Base-by-base conservation (phyloP, 305 asterid genomes). In the Fraxinus albicans region DNA sequence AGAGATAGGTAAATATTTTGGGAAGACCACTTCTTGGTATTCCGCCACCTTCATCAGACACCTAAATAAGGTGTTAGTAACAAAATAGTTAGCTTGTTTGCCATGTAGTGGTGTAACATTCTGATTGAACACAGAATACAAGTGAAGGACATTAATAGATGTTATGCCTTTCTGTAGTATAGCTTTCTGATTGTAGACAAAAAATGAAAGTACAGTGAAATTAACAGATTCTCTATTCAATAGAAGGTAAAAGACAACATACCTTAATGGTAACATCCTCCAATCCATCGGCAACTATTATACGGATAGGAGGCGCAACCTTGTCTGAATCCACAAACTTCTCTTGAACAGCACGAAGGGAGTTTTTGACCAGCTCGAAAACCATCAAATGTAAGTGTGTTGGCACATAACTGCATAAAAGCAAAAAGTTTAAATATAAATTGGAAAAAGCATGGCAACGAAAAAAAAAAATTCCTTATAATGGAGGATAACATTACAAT, bases 41-140 rank as follows among this genome's bases (percentile, higher is more conserved):
- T 65, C 99, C 99, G 77, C 98, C 99, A 21, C 99, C 99, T 93
- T 96, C 98, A 85, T 96, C 99, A 36, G 98, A 96, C 58, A 94
- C 94, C 98, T 96, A 82, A 53, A 72, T 58, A 78, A 73, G 35
- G 79, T 40, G 23, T 33, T 8, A 36, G 34, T 47, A 81, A 79
- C 36, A 79, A 80, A 33, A 40, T 44, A 69, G 21, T 10, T n/a
- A 76, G 17, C 19, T 77, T 21, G 17, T 40, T 33, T 42, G 50
- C 50, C 50, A 9, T 42, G 50, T 42, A 9, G 29, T 63, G 15
- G 15, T 19, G 33, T 63, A 63, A 63, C 31, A 63, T 63, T 63
- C 72, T 60, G 72, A 60, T 1, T 60, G 29, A 60, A 63, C 29
- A 21, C 9, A 21, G 21, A 60, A 19, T 21, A 23, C 15, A 19